phyloP scores from a whole-genome alignment of 2,329 filamentous ascomycete genomes.

The Venturia oleaginea region DNA sequence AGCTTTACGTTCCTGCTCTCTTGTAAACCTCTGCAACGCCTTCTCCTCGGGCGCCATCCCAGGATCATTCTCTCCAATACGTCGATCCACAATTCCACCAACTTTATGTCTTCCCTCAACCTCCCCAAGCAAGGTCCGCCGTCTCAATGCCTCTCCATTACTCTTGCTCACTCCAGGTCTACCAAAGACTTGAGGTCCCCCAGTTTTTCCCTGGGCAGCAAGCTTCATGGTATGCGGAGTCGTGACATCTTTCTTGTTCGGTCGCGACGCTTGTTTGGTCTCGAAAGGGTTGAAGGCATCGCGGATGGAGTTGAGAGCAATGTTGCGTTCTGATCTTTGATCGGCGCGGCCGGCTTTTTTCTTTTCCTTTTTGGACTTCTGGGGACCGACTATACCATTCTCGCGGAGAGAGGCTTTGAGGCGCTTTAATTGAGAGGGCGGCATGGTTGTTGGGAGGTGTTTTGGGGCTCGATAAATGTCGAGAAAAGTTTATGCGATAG shows the following conservation, averaged over 20 bases:
- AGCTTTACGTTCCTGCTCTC: slow-evolving; percentile 76
- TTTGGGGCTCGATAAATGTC: neutral
- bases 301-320: slow-evolving; percentile 74
- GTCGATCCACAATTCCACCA: slow-evolving; percentile 82
- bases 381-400: slow-evolving; percentile 80
- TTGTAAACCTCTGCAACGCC: slow-evolving; percentile 81
- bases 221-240: slow-evolving; percentile 51
- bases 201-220: slow-evolving; percentile 14
- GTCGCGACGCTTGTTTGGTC: slow-evolving; percentile 68
- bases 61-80: slow-evolving; percentile 92
- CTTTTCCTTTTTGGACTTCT: slow-evolving; percentile 92
- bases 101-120: slow-evolving; percentile 85
- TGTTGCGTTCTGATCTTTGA: slow-evolving; percentile 66
- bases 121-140: slow-evolving; percentile 77
- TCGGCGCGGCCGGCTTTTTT: slow-evolving; percentile 58
- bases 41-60: slow-evolving; percentile 89
- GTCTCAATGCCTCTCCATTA: slow-evolving; percentile 74
- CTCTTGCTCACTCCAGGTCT: slow-evolving; percentile 80
- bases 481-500: neutral
- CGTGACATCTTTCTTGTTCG: slow-evolving; percentile 77
- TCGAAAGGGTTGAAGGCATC: slow-evolving; percentile 99
- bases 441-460: slow-evolving; percentile 50
- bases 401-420: slow-evolving; percentile 85
- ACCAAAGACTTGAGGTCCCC: slow-evolving; percentile 51
- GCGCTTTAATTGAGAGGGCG: slow-evolving; percentile 92